A percentile compares a stretch with the other conserved stretches of the same genome.
phyloP scores from a whole-genome alignment of 1,284 basidiomycete genomes.

The Heterobasidion irregulare region DNA sequence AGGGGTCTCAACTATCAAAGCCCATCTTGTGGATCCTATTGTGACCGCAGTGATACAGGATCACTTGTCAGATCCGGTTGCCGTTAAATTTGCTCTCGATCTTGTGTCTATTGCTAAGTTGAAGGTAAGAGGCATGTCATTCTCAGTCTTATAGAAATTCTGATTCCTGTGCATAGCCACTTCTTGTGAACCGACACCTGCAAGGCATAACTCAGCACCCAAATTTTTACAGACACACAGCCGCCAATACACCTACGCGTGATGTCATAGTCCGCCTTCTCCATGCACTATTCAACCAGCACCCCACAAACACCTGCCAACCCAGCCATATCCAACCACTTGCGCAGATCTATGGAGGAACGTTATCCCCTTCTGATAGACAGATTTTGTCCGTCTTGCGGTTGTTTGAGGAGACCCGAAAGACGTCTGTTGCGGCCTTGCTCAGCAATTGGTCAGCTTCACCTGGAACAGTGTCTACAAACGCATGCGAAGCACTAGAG shows the following conservation, averaged over 20 bases:
- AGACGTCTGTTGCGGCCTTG: conserved; percentile 53
- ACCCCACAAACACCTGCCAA: conserved; percentile 78
- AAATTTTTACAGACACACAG: conserved; percentile 35
- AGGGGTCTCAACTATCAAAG: conserved; percentile 31
- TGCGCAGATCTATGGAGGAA: conserved; percentile 66
- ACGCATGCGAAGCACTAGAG: conserved; percentile 57
- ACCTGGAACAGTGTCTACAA: conserved; percentile 30
- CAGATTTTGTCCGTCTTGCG: conserved; percentile 68
- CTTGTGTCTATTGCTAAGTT: conserved; percentile 38
- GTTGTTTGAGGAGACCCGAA: conserved; percentile 71
- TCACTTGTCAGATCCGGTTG: conserved; percentile 35
- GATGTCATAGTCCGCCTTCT: conserved; percentile 47
- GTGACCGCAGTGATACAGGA: conserved; percentile 59
- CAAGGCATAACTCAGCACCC: conserved; percentile 57
- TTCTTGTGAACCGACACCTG: conserved; percentile 52
- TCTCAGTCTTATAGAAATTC: not conserved
- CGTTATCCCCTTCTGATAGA: conserved; percentile 54
- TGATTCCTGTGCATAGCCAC: conserved; percentile 31
- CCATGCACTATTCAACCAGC: conserved; percentile 59
- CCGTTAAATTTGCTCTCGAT: conserved; percentile 40
- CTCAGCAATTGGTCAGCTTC: conserved; percentile 52
- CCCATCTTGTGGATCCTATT: conserved; percentile 68
- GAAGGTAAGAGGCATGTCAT: conserved; percentile 43
- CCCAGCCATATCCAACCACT: conserved; percentile 75
- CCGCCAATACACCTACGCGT: conserved; percentile 19